Conservation (phyloP, 257 asterid genomes). For the Fraxinus cuspidata region DNA sequence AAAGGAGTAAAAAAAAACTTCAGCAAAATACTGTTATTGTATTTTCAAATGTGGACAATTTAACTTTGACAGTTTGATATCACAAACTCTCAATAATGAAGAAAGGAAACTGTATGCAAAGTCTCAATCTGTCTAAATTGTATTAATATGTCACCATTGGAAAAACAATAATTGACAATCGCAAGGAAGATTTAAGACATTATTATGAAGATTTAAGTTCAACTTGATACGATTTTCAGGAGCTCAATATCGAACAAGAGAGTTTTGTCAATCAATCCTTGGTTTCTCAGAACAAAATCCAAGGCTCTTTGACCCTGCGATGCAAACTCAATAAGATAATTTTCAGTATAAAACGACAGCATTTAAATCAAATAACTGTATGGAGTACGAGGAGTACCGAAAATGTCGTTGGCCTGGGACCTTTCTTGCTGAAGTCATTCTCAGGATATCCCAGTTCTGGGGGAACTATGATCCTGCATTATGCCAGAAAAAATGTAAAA, state of each 20-base stretch:
- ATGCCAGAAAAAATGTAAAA: conserved; percentile 22
- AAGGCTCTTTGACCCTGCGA: conserved; percentile 94
- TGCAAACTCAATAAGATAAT: conserved; percentile 9
- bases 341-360: not conserved
- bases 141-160: not conserved
- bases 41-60: not conserved
- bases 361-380: not conserved
- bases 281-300: conserved; percentile 90
- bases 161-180: not conserved
- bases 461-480: conserved; percentile 82
- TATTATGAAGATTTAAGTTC: conserved; percentile 23
- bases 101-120: not conserved
- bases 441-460: conserved; percentile 97
- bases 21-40: not conserved
- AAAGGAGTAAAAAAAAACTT: too few relatives aligned
- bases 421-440: conserved; percentile 88
- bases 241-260: conserved; percentile 95
- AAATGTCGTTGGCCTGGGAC: conserved; percentile 94
- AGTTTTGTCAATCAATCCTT: conserved; percentile 92
- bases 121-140: not conserved
- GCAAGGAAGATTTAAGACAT: not conserved
- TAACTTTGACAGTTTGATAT: not conserved
- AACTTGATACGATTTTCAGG: conserved; percentile 69
- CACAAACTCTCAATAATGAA: not conserved
- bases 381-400: conserved; percentile 56